phyloP scores from a whole-genome alignment of 2,329 filamentous ascomycete genomes.

The Niveomyces coronatus region DNA sequence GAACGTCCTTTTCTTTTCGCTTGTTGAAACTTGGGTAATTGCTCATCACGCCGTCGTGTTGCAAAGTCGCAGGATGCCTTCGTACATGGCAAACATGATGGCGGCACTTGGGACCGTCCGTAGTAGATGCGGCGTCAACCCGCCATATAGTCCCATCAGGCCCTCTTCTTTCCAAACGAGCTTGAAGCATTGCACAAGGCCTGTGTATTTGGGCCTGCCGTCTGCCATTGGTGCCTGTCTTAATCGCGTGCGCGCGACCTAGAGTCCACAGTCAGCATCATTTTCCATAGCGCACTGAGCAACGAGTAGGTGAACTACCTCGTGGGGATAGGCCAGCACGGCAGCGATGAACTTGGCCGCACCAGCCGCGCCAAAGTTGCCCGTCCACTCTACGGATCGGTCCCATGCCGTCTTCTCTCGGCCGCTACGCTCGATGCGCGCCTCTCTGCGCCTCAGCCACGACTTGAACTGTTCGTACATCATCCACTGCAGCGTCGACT shows the following conservation, averaged over 20 bases:
- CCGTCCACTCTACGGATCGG: slow-evolving; percentile 63
- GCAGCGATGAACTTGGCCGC: slow-evolving; percentile 79
- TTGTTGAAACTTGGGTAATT: too few species aligned
- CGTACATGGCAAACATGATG: slow-evolving; percentile 93
- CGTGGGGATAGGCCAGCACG: slow-evolving; percentile 81
- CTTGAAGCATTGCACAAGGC: slow-evolving; percentile 78
- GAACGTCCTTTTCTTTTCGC: too few species aligned
- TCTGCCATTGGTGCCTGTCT: slow-evolving; percentile 70
- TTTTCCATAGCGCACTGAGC: background rate
- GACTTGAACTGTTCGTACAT: slow-evolving; percentile 89
- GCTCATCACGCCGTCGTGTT: slow-evolving; percentile 24
- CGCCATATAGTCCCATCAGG: slow-evolving; percentile 76
- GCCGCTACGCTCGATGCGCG: slow-evolving; percentile 44
- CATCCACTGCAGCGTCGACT: slow-evolving; percentile 88
- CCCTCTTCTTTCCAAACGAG: slow-evolving; percentile 84
- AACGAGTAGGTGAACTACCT: slow-evolving; percentile 53
- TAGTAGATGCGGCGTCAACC: slow-evolving; percentile 83
- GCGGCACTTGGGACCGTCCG: slow-evolving; percentile 84
- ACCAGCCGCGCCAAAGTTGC: slow-evolving; percentile 69
- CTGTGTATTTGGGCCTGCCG: slow-evolving; percentile 74
- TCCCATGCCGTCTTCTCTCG: slow-evolving; percentile 62
- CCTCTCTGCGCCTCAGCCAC: slow-evolving; percentile 55
- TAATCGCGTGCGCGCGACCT: slow-evolving; percentile 74
- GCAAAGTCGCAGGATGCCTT: slow-evolving; percentile 43
- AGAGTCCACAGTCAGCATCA: background rate